Evolutionary conservation across 2,329 filamentous ascomycete species (phyloP).

Genomic region (Calycina herbarum): DNA sequence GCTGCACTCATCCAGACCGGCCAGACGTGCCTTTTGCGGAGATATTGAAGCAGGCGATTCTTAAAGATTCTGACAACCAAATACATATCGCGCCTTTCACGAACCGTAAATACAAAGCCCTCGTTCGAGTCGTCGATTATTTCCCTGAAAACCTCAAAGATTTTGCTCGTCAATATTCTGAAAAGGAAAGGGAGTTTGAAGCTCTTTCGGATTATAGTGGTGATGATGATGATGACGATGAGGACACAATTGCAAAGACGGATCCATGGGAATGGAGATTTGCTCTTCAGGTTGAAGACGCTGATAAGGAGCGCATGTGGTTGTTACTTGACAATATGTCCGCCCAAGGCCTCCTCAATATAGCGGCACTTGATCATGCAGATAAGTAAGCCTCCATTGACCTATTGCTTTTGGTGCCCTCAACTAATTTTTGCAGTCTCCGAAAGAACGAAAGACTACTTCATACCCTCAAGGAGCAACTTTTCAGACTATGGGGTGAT

Average conservation of each 20-base stretch:
- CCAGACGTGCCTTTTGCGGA: constrained; percentile 25
- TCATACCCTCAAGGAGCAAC: constrained; percentile 59
- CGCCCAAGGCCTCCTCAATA: constrained; percentile 55
- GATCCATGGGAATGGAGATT: constrained; percentile 80
- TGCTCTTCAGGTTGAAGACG: constrained; percentile 74
- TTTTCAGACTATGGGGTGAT: constrained; percentile 84
- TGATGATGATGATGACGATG: constrained; percentile 33
- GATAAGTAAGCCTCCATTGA: constrained; percentile 46
- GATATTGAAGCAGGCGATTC: constrained; percentile 45
- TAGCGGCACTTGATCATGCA: constrained; percentile 45
- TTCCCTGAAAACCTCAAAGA: constrained; percentile 68
- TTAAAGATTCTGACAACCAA: constrained; percentile 38
- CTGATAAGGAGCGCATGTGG: constrained; percentile 56
- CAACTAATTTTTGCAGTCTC: constrained; percentile 48
- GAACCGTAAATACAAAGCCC: constrained; percentile 68
- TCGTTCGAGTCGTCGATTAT: constrained; percentile 81
- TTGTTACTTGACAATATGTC: constrained; percentile 63
- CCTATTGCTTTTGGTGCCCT: background rate
- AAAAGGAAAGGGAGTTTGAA: constrained; percentile 47
- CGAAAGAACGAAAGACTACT: constrained; percentile 51
- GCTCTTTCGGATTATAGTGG: constrained; percentile 47
- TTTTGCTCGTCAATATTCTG: constrained; percentile 57
- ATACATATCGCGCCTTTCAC: constrained; percentile 64
- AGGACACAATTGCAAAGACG: constrained; percentile 26
- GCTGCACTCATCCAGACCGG: constrained; percentile 46